Base-by-base conservation (phyloP, 352 stramenopile genomes). In the Peronospora destructor region DNA sequence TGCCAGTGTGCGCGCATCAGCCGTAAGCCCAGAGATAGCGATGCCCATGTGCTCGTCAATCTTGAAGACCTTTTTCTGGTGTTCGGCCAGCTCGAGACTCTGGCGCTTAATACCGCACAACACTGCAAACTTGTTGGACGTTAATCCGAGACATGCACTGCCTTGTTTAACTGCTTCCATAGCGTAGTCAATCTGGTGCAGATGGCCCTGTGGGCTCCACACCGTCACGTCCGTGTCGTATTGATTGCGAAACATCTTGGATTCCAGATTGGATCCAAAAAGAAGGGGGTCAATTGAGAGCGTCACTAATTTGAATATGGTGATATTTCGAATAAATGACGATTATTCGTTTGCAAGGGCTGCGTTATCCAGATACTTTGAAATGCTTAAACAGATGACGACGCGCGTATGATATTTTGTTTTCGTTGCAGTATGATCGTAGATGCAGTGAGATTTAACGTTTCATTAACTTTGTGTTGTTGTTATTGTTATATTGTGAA, bases 221-320 rank as follows among this genome's bases (percentile, higher is more conserved):
- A 98, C 96, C 41, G 96, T 99, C 66, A 99, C 96, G 73, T 99
- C 97, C 52, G 96, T 99, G 83, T 99, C 97, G 74, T 99, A 99
- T 73, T 98, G 91, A 76, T 99, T 99, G 56, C 95, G 87, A 75
- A 98, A 99, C 96, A 99, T 99, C 56, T 29, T 37, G 9, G 12
- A 1, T 33, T 33, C 13, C 14, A 17, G 32, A 43, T 28, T 45
- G 46, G 16, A 40, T 38, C 29, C 29, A 23, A 45, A 12, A 35
- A 21, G 28, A 36, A 57, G 49, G 53, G 60, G 63, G 56, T 6
- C 1, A 26, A 26, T n/a, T n/a, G n/a, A n/a, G n/a, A n/a, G 0
- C 23, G 29, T 36, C 41, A 47, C 3, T 47, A 34, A 28, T 37
- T 16, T 3, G 14, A 14, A 47, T n/a, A 2, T n/a, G 37, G 26